Evolutionary conservation across 176 grass and related monocot genomes (phyloP).

Genomic region (Chloris gayana): DNA sequence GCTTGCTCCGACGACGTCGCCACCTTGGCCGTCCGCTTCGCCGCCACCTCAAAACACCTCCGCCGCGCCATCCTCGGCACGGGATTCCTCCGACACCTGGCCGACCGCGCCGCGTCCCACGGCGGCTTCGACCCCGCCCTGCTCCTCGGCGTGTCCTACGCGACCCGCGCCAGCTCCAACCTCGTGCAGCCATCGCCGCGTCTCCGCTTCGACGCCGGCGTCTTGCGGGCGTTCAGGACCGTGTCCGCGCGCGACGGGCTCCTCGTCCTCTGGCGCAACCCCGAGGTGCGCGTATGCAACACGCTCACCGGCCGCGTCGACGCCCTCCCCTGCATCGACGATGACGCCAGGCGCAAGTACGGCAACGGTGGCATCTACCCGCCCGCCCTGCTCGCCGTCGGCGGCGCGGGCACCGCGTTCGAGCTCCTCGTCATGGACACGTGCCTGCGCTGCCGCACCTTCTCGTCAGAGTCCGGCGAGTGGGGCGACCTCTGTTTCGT

Average conservation of each 20-base stretch:
- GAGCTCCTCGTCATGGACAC: slow-evolving; percentile 7
- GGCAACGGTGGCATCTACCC: not conserved
- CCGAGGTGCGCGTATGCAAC: not conserved
- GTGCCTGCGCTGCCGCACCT: not conserved
- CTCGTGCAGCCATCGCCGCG: not conserved
- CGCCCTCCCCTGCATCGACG: not conserved
- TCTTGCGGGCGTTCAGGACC: too few species aligned
- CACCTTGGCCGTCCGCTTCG: slow-evolving; percentile 3
- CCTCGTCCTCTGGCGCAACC: not conserved
- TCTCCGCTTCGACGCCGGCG: not conserved
- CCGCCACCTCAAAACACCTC: slow-evolving; percentile 12
- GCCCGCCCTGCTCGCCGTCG: not conserved
- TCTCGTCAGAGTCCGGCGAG: not conserved
- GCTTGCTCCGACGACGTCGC: not conserved
- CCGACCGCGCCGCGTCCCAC: not conserved
- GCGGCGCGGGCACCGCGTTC: not conserved
- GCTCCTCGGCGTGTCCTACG: not conserved
- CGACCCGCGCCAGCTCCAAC: not conserved
- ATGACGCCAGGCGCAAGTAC: not conserved
- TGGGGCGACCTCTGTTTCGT: not conserved
- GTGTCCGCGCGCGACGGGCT: not conserved
- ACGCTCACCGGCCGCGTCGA: not conserved
- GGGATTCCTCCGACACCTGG: not conserved
- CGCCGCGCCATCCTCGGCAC: slow-evolving; percentile 10
- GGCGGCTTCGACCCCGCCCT: not conserved